Evolutionary conservation across 371 early-diverging fungal genomes (phyloP).

Genomic region (Smittium culicis): DNA sequence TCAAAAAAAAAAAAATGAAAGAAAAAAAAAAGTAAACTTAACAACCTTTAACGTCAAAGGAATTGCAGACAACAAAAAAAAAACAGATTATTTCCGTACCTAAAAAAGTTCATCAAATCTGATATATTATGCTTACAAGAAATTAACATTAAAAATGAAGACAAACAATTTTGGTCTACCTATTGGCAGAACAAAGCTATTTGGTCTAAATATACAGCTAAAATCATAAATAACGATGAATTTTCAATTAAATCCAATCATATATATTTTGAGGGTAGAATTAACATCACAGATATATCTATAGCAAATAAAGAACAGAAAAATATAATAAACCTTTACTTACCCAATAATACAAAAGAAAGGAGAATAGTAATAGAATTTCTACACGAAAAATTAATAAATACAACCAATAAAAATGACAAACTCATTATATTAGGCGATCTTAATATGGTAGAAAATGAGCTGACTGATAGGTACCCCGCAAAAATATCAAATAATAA

Average conservation of each 20-base stretch:
- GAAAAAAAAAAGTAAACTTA: not conserved
- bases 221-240: not conserved
- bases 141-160: not conserved
- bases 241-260: not conserved
- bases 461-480: not conserved
- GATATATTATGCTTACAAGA: not conserved
- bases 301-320: not conserved
- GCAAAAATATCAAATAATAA: not conserved
- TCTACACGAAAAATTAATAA: not conserved
- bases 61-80: not conserved
- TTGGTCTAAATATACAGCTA: not conserved
- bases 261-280: not conserved
- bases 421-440: not conserved
- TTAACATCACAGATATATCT: not conserved
- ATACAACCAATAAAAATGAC: not conserved
- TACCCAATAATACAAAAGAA: not conserved
- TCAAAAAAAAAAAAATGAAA: not conserved
- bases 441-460: not conserved
- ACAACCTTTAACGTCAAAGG: not conserved
- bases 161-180: not conserved
- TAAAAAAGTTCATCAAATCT: not conserved
- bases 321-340: not conserved
- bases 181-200: not conserved
- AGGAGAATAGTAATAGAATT: not conserved
- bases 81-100: not conserved